Conservation (phyloP, 2,329 filamentous ascomycete genomes). For the Thelonectria olida region DNA sequence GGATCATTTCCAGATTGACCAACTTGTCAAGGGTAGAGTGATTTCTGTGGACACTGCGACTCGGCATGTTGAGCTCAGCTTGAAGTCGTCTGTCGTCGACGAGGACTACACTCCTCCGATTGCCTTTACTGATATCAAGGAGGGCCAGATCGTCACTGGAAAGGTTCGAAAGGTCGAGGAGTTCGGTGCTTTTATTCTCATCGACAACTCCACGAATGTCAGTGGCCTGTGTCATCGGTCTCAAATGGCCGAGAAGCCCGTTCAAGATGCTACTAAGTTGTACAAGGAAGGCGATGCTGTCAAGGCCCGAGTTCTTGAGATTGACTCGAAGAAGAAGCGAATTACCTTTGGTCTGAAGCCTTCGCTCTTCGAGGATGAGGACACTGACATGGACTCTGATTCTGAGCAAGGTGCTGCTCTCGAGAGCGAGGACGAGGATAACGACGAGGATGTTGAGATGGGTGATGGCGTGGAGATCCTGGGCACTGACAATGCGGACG, state of each 20-base stretch:
- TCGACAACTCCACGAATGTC: slow-evolving; percentile 87
- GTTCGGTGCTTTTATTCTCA: slow-evolving; percentile 91
- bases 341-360: slow-evolving; percentile 94
- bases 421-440: slow-evolving; percentile 57
- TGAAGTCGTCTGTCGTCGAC: slow-evolving; percentile 87
- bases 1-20: slow-evolving; percentile 84
- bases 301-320: slow-evolving; percentile 85
- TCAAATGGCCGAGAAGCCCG: slow-evolving; percentile 85
- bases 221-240: slow-evolving; percentile 93
- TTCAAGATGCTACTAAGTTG: slow-evolving; percentile 87
- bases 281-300: slow-evolving; percentile 93
- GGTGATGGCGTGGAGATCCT: slow-evolving; percentile 56
- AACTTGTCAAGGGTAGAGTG: slow-evolving; percentile 89
- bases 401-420: slow-evolving; percentile 58
- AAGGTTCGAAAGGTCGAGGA: slow-evolving; percentile 94
- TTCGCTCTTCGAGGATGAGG: slow-evolving; percentile 80
- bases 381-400: slow-evolving; percentile 59
- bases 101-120: slow-evolving; percentile 78
- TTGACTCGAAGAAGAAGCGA: slow-evolving; percentile 78
- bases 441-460: slow-evolving; percentile 61
- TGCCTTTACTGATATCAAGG: slow-evolving; percentile 79
- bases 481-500: slow-evolving; percentile 56
- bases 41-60: slow-evolving; percentile 73
- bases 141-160: slow-evolving; percentile 85
- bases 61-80: slow-evolving; percentile 82